Conservation (phyloP, 2,329 filamentous ascomycete genomes). For the Ophiostoma australiae region DNA sequence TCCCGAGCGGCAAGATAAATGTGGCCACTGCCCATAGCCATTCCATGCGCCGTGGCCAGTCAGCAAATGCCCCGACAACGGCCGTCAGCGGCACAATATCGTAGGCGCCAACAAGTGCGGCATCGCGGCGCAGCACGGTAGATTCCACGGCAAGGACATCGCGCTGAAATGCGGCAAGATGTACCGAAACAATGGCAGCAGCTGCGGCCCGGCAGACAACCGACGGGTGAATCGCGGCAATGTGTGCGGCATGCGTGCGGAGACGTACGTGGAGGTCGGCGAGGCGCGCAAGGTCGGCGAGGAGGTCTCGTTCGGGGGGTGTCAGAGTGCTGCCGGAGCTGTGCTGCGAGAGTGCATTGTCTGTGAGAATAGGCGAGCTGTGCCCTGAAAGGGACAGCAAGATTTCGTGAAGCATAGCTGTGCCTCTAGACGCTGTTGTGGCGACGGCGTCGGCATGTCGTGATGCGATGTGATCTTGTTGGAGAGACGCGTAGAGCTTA, state of each 20-base stretch:
- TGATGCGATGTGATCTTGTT: slow-evolving; percentile 17
- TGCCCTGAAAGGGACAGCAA: slow-evolving; percentile 93
- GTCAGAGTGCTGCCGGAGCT: slow-evolving; percentile 52
- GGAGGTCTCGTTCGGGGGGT: slow-evolving; percentile 75
- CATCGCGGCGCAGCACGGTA: slow-evolving; percentile 69
- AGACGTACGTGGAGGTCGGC: slow-evolving; percentile 73
- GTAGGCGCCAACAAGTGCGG: slow-evolving; percentile 79
- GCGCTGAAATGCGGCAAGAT: slow-evolving; percentile 74
- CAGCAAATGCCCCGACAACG: slow-evolving; percentile 77
- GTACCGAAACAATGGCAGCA: slow-evolving; percentile 66
- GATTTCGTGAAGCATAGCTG: slow-evolving; percentile 91
- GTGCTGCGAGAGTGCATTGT: slow-evolving; percentile 27
- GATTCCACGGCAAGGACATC: slow-evolving; percentile 82
- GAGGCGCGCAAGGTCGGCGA: slow-evolving; percentile 70
- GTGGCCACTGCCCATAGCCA: slow-evolving; percentile 74
- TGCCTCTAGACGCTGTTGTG: not conserved
- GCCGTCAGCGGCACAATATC: slow-evolving; percentile 88
- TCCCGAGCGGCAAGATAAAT: slow-evolving; percentile 53
- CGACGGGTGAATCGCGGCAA: slow-evolving; percentile 68
- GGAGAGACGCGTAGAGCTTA: slow-evolving; percentile 20
- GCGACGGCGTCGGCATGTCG: slow-evolving; percentile 17
- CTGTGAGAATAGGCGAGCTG: slow-evolving; percentile 71
- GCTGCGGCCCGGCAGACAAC: slow-evolving; percentile 84
- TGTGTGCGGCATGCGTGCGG: slow-evolving; percentile 59
- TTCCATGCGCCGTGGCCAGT: slow-evolving; percentile 76